Percentiles rank a stretch among this genome's conserved stretches.
These are phyloP conservation scores for Aureobasidium mangrovei DNA, from an alignment of 2,329 filamentous ascomycete genomes.

Conservation along the genomic window DNA sequence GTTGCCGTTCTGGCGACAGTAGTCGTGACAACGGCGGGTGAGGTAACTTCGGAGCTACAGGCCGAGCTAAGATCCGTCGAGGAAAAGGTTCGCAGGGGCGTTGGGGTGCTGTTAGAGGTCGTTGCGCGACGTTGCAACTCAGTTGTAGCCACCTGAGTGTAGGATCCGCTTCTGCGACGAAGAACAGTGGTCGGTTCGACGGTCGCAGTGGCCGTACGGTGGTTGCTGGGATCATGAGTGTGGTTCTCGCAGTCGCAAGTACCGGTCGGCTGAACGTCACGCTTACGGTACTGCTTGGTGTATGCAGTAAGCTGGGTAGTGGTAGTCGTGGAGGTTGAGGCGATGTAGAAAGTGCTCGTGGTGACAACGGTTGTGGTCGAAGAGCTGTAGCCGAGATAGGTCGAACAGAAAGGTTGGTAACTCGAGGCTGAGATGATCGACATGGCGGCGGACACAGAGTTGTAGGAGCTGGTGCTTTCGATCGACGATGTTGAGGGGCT, in stretches of 20 bases:
- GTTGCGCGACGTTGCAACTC: constrained; percentile 11
- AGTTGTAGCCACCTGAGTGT: constrained; percentile 3
- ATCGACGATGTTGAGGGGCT: background rate
- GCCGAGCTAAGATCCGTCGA: constrained; percentile 11
- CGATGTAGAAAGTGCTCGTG: constrained; percentile 8
- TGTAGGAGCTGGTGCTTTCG: constrained; percentile 2
- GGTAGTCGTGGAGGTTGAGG: constrained; percentile 10
- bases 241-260: constrained; percentile 11
- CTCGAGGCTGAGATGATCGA: constrained; percentile 10
- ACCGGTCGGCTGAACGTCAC: constrained; percentile 5
- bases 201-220: constrained; percentile 7
- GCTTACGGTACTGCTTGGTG: constrained; percentile 13
- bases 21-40: background rate
- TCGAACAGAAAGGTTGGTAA: constrained; percentile 18
- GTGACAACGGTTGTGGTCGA: constrained; percentile 9
- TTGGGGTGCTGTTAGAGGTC: constrained; percentile 9
- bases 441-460: constrained; percentile 6
- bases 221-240: background rate
- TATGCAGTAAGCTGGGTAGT: background rate
- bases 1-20: background rate
- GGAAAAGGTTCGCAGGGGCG: constrained; percentile 7
- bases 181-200: constrained; percentile 10
- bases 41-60: constrained; percentile 12
- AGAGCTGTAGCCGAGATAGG: constrained; percentile 15
- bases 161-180: constrained; percentile 7